These are phyloP conservation scores for Pholiota adiposa DNA, from an alignment of 1,284 basidiomycete genomes.

Conservation along the genomic window DNA sequence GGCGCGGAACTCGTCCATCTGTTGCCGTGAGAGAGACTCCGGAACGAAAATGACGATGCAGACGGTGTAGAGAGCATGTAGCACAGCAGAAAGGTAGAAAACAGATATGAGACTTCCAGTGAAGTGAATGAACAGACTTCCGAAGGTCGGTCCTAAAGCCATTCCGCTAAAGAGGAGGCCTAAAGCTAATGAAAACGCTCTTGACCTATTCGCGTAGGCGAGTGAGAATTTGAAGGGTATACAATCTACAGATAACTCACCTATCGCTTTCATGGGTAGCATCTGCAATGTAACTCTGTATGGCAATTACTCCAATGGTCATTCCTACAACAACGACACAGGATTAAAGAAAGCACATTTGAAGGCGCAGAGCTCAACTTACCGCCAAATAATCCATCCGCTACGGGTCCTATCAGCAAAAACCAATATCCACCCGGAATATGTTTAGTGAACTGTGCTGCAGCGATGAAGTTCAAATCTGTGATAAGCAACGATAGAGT, in stretches of 20 bases:
- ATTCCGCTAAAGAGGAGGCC: conserved; percentile 73
- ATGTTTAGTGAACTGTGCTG: conserved; percentile 57
- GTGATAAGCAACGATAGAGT: conserved; percentile 67
- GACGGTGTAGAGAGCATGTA: conserved; percentile 55
- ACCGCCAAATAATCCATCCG: conserved; percentile 85
- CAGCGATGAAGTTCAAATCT: conserved; percentile 71
- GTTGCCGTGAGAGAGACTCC: conserved; percentile 63
- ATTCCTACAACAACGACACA: conserved; percentile 45
- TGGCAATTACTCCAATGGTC: conserved; percentile 50
- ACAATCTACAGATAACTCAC: conserved; percentile 28
- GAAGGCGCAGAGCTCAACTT: conserved; percentile 11
- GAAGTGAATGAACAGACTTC: conserved; percentile 63
- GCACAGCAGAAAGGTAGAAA: conserved; percentile 65
- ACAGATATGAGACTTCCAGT: conserved; percentile 64
- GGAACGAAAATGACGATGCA: conserved; percentile 68
- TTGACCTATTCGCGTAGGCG: conserved; percentile 45
- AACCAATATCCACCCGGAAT: conserved; percentile 86
- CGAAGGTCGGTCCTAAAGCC: conserved; percentile 75
- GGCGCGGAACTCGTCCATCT: conserved; percentile 41
- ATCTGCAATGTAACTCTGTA: conserved; percentile 70
- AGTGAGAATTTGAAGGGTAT: background rate
- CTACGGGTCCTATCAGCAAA: conserved; percentile 69
- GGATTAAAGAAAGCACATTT: background rate
- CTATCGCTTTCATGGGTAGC: conserved; percentile 53
- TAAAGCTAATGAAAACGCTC: conserved; percentile 62